phyloP scores from a whole-genome alignment of 331 rosid genomes.

The Stylosanthes scabra region DNA sequence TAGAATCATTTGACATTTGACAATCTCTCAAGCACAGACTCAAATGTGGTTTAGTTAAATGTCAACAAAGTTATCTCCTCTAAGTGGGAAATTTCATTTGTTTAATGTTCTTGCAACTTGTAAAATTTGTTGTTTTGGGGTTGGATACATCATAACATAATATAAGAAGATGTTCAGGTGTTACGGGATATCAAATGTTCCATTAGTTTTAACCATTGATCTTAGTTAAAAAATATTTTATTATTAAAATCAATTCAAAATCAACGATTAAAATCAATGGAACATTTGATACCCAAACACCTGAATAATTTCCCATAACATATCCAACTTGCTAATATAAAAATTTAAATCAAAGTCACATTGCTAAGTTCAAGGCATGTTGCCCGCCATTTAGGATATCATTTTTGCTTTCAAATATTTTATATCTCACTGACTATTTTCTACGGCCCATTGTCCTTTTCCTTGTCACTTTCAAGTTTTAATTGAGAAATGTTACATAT shows the following conservation, averaged over 20 bases:
- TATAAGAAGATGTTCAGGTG: no score
- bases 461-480: conserved; percentile 37
- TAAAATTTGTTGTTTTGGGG: conserved; percentile 23
- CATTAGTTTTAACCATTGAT: no score
- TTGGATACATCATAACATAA: background rate
- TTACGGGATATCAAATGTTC: no score
- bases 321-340: conserved; percentile 32
- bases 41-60: conserved; percentile 32
- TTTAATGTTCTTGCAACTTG: conserved; percentile 35
- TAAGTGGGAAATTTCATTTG: conserved; percentile 13
- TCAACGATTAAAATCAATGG: no score
- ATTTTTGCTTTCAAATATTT: conserved; percentile 13
- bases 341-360: background rate
- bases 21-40: conserved; percentile 10
- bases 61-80: conserved; percentile 34
- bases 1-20: conserved; percentile 37
- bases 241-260: no score
- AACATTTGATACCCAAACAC: no score
- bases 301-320: no score
- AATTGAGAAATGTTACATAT: no score
- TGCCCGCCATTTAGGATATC: conserved; percentile 24
- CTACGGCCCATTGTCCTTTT: conserved; percentile 1
- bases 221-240: no score
- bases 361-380: conserved; percentile 17
- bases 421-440: conserved; percentile 20